Percentiles rank a stretch among this genome's conserved stretches.
Evolutionary conservation across 148 eudicot genomes (phyloP).

Genomic region (Camellia lanceoleosa): DNA sequence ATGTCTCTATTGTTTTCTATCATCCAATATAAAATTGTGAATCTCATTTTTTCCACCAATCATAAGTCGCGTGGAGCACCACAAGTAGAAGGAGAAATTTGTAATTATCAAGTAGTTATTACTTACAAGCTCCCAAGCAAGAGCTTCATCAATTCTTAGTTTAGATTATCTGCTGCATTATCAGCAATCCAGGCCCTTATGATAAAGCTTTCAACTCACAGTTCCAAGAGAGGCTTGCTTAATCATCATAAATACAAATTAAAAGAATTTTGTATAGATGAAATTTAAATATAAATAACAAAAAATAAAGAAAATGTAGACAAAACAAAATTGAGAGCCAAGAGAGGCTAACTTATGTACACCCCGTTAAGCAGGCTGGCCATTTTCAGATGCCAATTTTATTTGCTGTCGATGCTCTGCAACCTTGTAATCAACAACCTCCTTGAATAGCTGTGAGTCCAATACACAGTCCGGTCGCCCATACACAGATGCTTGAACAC

Average conservation of each 20-base stretch:
- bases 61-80: no score
- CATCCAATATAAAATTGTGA: no score
- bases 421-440: slow-evolving; percentile 89
- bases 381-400: slow-evolving; percentile 59
- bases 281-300: background rate
- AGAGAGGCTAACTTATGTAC: background rate
- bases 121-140: no score
- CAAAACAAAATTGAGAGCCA: slow-evolving; percentile 3
- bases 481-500: slow-evolving; percentile 95
- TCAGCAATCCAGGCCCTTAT: background rate
- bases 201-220: no score
- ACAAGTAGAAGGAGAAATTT: no score
- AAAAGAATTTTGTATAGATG: background rate
- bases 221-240: background rate
- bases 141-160: no score
- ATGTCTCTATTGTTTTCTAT: no score
- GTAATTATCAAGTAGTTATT: no score
- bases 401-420: slow-evolving; percentile 81
- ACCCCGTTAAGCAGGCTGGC: slow-evolving; percentile 16
- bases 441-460: slow-evolving; percentile 71
- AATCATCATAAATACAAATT: background rate
- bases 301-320: background rate
- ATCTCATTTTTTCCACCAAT: no score
- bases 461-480: slow-evolving; percentile 82
- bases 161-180: background rate